phyloP scores from a whole-genome alignment of 768 basidiomycete genomes.

The Tephrocybe sp. region DNA sequence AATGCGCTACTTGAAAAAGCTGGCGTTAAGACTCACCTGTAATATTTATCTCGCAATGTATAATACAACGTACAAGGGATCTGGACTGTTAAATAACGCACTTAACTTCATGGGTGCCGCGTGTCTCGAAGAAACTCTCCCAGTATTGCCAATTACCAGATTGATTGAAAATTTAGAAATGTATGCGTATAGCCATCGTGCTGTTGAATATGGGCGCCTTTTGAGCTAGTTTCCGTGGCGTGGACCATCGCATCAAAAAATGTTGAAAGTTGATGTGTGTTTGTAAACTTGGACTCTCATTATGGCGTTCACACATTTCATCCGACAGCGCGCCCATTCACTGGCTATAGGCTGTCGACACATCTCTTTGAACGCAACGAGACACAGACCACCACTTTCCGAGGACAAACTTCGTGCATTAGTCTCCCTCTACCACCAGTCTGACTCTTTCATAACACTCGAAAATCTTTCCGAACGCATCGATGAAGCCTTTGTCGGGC shows the following conservation, averaged over 20 bases:
- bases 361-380: slow-evolving; percentile 21
- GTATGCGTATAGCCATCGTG: no score
- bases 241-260: no score
- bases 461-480: slow-evolving; percentile 67
- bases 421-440: slow-evolving; percentile 76
- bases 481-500: slow-evolving; percentile 57
- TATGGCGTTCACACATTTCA: slow-evolving; percentile 15
- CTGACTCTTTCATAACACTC: slow-evolving; percentile 66
- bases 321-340: slow-evolving; percentile 15
- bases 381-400: slow-evolving; percentile 39
- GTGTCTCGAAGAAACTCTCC: no score
- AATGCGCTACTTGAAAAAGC: slow-evolving; percentile 57
- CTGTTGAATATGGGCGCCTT: no score
- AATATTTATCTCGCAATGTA: background rate
- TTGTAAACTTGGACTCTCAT: no score
- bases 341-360: slow-evolving; percentile 13
- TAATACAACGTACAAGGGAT: no score
- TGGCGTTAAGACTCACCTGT: slow-evolving; percentile 57
- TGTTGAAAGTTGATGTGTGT: no score
- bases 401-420: slow-evolving; percentile 68
- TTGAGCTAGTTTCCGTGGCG: no score
- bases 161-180: no score
- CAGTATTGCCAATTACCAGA: no score
- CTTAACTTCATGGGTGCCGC: no score
- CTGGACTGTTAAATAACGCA: no score